Conservation (phyloP, 345 rosid species). For the Nasturtium officinale region DNA sequence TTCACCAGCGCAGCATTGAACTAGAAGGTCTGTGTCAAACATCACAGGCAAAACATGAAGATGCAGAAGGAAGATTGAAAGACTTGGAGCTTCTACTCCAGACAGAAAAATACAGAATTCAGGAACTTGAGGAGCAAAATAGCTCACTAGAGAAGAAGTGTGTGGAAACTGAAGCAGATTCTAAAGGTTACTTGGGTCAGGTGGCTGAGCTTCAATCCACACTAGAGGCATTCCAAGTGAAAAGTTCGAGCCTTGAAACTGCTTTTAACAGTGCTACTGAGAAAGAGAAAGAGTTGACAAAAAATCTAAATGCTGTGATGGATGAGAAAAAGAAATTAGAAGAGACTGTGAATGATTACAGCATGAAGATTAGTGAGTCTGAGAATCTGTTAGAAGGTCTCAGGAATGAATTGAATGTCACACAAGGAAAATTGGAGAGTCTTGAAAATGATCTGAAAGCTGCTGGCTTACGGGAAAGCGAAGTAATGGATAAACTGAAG, state of each 20-base stretch:
- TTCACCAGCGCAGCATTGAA: constrained; percentile 70
- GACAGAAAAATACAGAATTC: constrained; percentile 86
- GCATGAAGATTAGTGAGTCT: constrained; percentile 63
- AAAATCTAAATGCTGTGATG: constrained; percentile 52
- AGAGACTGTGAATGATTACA: constrained; percentile 55
- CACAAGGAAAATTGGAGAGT: constrained; percentile 64
- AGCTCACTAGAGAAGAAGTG: constrained; percentile 67
- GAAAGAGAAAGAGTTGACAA: constrained; percentile 65
- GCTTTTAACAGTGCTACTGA: constrained; percentile 63
- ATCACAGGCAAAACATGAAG: constrained; percentile 72
- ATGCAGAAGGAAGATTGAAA: constrained; percentile 63
- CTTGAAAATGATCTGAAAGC: constrained; percentile 68
- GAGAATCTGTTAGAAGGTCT: constrained; percentile 68
- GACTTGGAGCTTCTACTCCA: constrained; percentile 90
- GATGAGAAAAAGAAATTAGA: constrained; percentile 75
- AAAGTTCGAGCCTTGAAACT: constrained; percentile 69
- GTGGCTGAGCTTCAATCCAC: constrained; percentile 68
- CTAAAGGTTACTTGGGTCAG: constrained; percentile 54
- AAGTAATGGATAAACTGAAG: constrained; percentile 71
- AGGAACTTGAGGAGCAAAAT: constrained; percentile 88
- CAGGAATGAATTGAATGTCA: constrained; percentile 65
- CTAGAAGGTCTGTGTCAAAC: constrained; percentile 66
- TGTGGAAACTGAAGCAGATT: constrained; percentile 65
- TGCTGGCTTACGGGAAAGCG: constrained; percentile 65
- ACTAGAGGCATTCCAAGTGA: constrained; percentile 71